Conservation (phyloP, 805 yeast species). For the Osmozyma mogii region DNA sequence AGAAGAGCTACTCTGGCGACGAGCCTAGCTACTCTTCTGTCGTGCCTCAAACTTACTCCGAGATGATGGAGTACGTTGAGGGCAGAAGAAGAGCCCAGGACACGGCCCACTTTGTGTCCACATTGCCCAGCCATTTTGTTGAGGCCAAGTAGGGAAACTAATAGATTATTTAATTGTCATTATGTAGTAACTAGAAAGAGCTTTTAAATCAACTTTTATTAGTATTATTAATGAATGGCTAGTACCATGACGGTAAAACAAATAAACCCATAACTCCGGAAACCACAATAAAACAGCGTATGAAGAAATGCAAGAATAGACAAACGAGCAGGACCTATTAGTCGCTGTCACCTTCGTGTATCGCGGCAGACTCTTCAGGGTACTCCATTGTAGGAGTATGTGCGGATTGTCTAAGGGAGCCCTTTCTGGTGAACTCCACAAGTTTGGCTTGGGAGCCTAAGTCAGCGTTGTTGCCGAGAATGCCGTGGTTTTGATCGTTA, state of each 20-base stretch:
- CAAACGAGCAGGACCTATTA: too few species aligned
- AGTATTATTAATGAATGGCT: too few species aligned
- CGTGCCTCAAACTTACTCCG: conserved; percentile 79
- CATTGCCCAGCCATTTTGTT: conserved; percentile 20
- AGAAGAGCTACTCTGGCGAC: conserved; percentile 33
- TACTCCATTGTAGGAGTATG: conserved; percentile 22
- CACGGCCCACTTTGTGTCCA: conserved; percentile 57
- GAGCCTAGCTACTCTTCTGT: conserved; percentile 65
- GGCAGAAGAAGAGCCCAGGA: conserved; percentile 87
- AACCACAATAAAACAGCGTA: not conserved
- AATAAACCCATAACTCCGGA: too few species aligned
- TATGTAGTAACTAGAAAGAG: not conserved
- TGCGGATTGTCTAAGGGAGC: conserved; percentile 34
- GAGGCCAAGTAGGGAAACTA: too few species aligned
- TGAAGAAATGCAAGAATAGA: conserved; percentile 1
- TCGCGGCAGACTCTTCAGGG: conserved; percentile 27
- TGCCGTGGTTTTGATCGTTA: conserved; percentile 5
- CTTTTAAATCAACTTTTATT: too few species aligned
- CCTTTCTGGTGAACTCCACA: conserved; percentile 40
- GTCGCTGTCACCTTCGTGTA: conserved; percentile 26
- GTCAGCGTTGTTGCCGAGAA: too few species aligned
- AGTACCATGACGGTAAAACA: too few species aligned
- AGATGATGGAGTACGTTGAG: conserved; percentile 86
- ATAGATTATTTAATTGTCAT: not conserved
- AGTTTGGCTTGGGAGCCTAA: conserved; percentile 38